Conservation (phyloP, 2,329 filamentous ascomycete genomes). For the Ambrosiella cleistominuta region DNA sequence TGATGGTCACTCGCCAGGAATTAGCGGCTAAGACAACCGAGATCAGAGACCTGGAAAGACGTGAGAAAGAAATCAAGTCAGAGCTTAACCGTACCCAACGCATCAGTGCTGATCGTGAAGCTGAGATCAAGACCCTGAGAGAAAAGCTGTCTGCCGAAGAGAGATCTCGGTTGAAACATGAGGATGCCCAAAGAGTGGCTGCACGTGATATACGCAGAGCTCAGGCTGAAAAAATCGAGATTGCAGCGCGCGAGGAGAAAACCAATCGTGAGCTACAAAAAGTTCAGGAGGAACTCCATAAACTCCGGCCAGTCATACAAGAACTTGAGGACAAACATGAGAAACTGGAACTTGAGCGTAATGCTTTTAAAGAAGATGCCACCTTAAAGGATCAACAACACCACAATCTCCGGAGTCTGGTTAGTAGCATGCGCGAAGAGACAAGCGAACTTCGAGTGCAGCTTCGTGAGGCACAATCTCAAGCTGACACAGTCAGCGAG, state of each 20-base stretch:
- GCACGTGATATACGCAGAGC: constrained; percentile 62
- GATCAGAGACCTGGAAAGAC: constrained; percentile 59
- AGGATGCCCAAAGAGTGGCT: constrained; percentile 59
- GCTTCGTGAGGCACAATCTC: constrained; percentile 71
- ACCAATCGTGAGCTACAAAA: constrained; percentile 50
- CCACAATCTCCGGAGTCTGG: constrained; percentile 63
- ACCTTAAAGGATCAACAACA: constrained; percentile 76
- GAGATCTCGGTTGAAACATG: constrained; percentile 50
- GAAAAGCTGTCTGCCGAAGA: constrained; percentile 64
- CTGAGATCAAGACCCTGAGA: constrained; percentile 58
- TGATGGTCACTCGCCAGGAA: constrained; percentile 62
- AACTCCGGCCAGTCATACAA: constrained; percentile 40
- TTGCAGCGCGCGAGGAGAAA: constrained; percentile 56
- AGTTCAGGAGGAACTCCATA: constrained; percentile 55
- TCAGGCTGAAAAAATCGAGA: constrained; percentile 64
- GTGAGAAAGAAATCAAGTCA: constrained; percentile 61
- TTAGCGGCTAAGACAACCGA: constrained; percentile 41
- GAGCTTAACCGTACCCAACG: constrained; percentile 57
- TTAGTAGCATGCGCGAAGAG: constrained; percentile 88
- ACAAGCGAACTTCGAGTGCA: constrained; percentile 74
- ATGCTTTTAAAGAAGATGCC: constrained; percentile 56
- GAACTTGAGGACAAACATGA: constrained; percentile 59
- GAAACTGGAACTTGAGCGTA: constrained; percentile 50
- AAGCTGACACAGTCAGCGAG: constrained; percentile 76
- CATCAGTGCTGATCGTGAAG: constrained; percentile 54